These are phyloP conservation scores for Auricularia sp. DNA, from an alignment of 768 basidiomycete genomes.

Conservation along the genomic window DNA sequence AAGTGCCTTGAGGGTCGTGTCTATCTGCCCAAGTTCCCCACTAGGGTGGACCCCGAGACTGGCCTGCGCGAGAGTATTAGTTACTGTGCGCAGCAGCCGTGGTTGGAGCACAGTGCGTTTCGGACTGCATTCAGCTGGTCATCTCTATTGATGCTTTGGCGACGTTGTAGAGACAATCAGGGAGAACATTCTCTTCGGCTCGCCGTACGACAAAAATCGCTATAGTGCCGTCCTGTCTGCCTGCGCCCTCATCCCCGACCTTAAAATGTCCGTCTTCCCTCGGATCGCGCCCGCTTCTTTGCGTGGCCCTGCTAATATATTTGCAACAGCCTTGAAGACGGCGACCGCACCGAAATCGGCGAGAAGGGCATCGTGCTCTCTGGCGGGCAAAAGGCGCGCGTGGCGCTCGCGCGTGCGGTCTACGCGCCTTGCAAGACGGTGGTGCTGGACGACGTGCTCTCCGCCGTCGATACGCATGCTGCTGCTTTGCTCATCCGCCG, in stretches of 20 bases:
- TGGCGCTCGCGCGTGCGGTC: constrained; percentile 69
- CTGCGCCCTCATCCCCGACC: constrained; percentile 63
- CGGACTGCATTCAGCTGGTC: background rate
- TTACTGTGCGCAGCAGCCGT: constrained; percentile 68
- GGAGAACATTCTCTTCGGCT: constrained; percentile 65
- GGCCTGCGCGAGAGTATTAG: constrained; percentile 40
- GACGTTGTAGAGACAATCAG: constrained; percentile 62
- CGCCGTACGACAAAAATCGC: constrained; percentile 45
- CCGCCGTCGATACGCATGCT: constrained; percentile 68
- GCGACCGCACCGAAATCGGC: constrained; percentile 70
- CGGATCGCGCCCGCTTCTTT: too few relatives aligned
- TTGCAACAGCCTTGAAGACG: constrained; percentile 51
- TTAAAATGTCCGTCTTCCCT: constrained; percentile 46
- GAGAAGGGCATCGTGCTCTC: constrained; percentile 64
- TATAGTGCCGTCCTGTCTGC: constrained; percentile 62
- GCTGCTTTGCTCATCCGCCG: constrained; percentile 56
- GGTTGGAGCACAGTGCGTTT: constrained; percentile 43
- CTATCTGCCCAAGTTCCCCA: constrained; percentile 17
- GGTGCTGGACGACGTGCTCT: background rate
- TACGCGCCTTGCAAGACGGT: constrained; percentile 52
- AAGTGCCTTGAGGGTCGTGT: constrained; percentile 1
- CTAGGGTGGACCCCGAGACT: constrained; percentile 19
- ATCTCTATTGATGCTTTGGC: background rate
- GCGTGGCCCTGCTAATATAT: background rate
- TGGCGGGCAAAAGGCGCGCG: constrained; percentile 63